Evolutionary conservation across 192 early-diverging fungal genomes (phyloP), one percentile per base, ranked within the genome.

Genomic region (Coemansia sp.): DNA sequence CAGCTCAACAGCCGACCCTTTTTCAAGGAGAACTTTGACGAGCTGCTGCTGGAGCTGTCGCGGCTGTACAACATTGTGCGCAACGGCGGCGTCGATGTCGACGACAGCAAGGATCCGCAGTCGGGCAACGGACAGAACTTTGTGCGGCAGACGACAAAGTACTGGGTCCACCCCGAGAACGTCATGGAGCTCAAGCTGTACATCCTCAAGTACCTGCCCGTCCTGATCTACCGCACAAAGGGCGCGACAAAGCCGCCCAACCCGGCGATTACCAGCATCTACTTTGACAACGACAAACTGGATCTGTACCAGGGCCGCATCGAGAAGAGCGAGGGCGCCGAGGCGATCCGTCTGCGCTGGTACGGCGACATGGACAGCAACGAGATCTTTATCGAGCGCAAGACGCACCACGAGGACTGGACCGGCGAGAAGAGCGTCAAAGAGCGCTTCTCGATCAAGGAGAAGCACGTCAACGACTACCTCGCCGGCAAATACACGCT

Each of bases 351-450:
- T 38, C 63, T 96, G 52, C 88, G 94, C 35, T 98, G 95, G 95
- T 98, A 96, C 61, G 95, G 97, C 47, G 89, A 88, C 54, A 91
- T 90, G 87, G 85, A 88, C 38, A 84, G 81, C 56, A 83, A 78
- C 23, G 91, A 95, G 55, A 89, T 99, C 54, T 99, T 95, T 81
- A 86, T 98, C 29, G 97, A 99, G 84, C 92, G 95, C 59, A 99
- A 99, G 79, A 97, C 92, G 2, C 95, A 98, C 77, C 88, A 88
- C 49, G 95, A 98, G 66, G 92, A 93, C 59, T 90, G 89, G 77
- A 88, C 89, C 32, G 95, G 95, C 49, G 93, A 95, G 62, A 92
- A 90, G 71, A 85, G 82, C 59, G 86, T 93, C 50, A 95, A 97
- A 61, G 89, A 91, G 51, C 88, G 94, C 16, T 96, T 98, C 64